Conservation (phyloP, 2,329 filamentous ascomycete genomes). For the Drechmeria coniospora region DNA sequence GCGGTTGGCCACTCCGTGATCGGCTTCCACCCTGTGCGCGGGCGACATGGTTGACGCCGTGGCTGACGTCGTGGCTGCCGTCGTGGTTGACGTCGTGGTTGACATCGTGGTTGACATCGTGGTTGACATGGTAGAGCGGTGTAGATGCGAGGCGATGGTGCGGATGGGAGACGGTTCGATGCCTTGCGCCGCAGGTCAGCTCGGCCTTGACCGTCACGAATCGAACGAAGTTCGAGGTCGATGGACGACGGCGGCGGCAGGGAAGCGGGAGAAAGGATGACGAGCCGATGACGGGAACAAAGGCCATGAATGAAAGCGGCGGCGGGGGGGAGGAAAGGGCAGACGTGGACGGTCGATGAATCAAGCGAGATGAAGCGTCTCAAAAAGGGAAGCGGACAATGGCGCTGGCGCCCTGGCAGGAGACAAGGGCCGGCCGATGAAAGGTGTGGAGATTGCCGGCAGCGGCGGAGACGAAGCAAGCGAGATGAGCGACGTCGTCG, state of each 20-base stretch:
- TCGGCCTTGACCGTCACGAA: no score
- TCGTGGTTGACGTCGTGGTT: no score
- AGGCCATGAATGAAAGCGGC: no score
- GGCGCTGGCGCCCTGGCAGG: slow-evolving; percentile 2
- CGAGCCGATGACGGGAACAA: neutral
- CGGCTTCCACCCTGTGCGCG: no score
- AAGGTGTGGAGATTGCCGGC: neutral
- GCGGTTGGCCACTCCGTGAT: neutral
- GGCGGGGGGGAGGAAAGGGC: no score
- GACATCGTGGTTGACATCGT: no score
- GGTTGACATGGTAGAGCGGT: no score
- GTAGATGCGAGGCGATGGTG: no score
- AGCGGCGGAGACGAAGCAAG: neutral
- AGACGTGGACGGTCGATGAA: neutral
- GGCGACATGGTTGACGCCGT: no score
- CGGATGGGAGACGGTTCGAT: no score
- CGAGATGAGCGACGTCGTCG: neutral
- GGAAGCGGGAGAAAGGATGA: neutral
- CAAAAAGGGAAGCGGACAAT: neutral
- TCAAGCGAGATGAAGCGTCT: slow-evolving; percentile 1
- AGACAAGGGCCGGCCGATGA: neutral
- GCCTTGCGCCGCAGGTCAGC: no score
- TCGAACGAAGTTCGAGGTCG: neutral
- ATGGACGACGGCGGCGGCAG: neutral
- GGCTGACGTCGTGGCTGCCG: no score